These are phyloP conservation scores for Ascomycota sp. DNA, from an alignment of 2,329 filamentous ascomycete species.

Conservation along the genomic window DNA sequence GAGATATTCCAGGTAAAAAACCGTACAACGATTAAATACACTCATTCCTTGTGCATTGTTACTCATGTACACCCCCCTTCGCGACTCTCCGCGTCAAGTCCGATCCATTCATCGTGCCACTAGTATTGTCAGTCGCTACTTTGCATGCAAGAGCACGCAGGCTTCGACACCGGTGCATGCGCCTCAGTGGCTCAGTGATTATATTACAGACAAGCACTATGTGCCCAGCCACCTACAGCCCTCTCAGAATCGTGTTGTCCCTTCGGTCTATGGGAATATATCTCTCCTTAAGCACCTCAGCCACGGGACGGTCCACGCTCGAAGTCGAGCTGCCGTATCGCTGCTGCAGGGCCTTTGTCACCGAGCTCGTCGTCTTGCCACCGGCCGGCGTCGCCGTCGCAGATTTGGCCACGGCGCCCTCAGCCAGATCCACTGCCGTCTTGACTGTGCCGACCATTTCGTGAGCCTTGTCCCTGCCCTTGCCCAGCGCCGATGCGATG, in stretches of 20 bases:
- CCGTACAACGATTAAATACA: no score
- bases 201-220: no score
- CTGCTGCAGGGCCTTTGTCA: slow-evolving; percentile 29
- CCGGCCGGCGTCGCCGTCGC: slow-evolving; percentile 7
- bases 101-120: no score
- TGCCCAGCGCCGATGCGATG: slow-evolving; percentile 18
- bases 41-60: no score
- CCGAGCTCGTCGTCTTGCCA: slow-evolving; percentile 11
- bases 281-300: slow-evolving; percentile 32
- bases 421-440: slow-evolving; percentile 13
- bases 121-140: no score
- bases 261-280: slow-evolving; percentile 28
- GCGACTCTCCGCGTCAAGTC: no score
- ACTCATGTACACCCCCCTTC: no score
- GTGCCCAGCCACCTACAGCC: slow-evolving; percentile 8
- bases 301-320: slow-evolving; percentile 23
- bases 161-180: no score
- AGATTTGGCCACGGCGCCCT: slow-evolving; percentile 17
- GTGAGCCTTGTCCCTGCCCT: slow-evolving; percentile 19
- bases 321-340: slow-evolving; percentile 24
- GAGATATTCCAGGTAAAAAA: no score
- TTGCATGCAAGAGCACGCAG: no score
- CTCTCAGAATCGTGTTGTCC: slow-evolving; percentile 23
- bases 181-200: no score
- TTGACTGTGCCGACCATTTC: slow-evolving; percentile 18